Evolutionary conservation across 2,329 filamentous ascomycete species (phyloP).

Genomic region (Fusarium irregulare): DNA sequence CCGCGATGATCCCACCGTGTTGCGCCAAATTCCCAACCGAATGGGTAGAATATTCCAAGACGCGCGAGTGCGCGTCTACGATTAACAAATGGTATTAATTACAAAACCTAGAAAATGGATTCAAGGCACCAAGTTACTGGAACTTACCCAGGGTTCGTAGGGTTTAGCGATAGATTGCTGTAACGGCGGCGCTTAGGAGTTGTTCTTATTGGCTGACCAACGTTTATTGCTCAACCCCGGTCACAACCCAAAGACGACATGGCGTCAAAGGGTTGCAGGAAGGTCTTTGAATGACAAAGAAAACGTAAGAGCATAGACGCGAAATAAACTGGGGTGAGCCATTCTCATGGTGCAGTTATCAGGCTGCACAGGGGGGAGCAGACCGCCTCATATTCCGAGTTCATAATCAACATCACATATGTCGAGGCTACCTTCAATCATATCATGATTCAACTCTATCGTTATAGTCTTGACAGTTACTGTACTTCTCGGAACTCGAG

Average conservation of each 20-base stretch:
- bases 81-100: constrained; percentile 32
- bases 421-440: neutral
- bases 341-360: neutral
- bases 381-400: neutral
- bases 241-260: constrained; percentile 42
- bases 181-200: constrained; percentile 48
- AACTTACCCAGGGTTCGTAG: constrained; percentile 40
- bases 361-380: neutral
- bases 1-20: constrained; percentile 4
- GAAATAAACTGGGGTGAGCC: neutral
- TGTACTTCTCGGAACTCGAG: neutral
- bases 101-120: constrained; percentile 19
- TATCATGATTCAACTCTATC: neutral
- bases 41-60: constrained; percentile 2
- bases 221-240: constrained; percentile 34
- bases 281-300: constrained; percentile 3
- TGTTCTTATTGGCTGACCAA: constrained; percentile 42
- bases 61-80: constrained; percentile 26
- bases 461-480: neutral
- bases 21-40: constrained; percentile 1
- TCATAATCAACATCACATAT: neutral
- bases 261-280: constrained; percentile 29
- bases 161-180: constrained; percentile 44
- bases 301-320: neutral
- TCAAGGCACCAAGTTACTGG: constrained; percentile 30